Conservation (phyloP, 169 alveolate species). For the Plasmodium fragile region DNA sequence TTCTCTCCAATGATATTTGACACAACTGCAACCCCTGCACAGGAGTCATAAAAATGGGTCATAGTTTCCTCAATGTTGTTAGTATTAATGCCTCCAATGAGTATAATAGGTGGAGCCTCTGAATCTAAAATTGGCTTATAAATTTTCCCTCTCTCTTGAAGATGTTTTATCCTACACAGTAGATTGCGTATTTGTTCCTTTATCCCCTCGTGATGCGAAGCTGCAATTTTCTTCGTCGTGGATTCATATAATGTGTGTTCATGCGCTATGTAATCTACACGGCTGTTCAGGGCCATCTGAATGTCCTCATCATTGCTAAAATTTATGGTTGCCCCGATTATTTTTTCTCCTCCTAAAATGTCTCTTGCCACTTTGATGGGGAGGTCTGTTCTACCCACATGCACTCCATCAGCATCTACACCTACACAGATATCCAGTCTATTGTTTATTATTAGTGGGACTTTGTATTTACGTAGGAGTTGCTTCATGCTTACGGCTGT, state of each 20-base stretch:
- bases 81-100: constrained; percentile 58
- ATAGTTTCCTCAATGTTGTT: constrained; percentile 49
- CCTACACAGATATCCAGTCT: constrained; percentile 79
- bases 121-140: background rate
- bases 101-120: constrained; percentile 17
- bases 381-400: constrained; percentile 80
- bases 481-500: constrained; percentile 37
- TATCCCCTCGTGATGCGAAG: constrained; percentile 18
- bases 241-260: constrained; percentile 65
- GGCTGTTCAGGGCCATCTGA: constrained; percentile 37
- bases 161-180: constrained; percentile 12
- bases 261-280: constrained; percentile 64
- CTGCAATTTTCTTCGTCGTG: constrained; percentile 10
- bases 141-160: constrained; percentile 46
- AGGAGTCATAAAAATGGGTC: constrained; percentile 13
- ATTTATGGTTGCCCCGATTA: constrained; percentile 80
- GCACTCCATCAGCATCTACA: constrained; percentile 81
- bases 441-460: constrained; percentile 80
- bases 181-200: constrained; percentile 29
- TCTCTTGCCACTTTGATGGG: constrained; percentile 78
- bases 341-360: constrained; percentile 78
- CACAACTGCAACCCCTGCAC: constrained; percentile 61
- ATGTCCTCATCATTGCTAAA: constrained; percentile 74
- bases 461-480: constrained; percentile 13
- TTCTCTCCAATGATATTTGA: constrained; percentile 34